phyloP scores from a whole-genome alignment of 2,329 filamentous ascomycete species.

The Celoporthe dispersa region DNA sequence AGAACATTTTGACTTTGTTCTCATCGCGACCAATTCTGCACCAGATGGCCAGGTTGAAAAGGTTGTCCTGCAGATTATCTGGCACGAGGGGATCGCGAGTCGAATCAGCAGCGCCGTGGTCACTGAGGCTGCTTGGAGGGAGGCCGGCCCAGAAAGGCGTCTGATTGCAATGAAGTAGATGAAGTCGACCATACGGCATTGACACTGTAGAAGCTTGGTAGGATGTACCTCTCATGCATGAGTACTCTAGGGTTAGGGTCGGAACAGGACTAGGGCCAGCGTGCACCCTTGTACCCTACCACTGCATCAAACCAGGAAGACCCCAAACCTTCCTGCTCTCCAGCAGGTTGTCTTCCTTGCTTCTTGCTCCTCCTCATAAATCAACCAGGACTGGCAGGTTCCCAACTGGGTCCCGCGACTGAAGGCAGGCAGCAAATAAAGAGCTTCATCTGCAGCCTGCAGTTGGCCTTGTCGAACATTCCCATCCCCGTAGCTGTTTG shows the following conservation, averaged over 20 bases:
- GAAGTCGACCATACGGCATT: no score
- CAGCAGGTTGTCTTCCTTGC: background rate
- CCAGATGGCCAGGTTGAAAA: background rate
- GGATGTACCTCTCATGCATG: no score
- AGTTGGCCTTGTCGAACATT: background rate
- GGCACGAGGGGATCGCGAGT: background rate
- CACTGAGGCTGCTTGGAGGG: background rate
- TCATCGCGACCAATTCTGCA: background rate
- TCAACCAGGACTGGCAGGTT: background rate
- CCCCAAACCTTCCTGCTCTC: background rate
- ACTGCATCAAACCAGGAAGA: background rate
- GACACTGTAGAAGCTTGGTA: background rate
- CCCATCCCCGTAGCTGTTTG: background rate
- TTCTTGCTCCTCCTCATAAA: background rate
- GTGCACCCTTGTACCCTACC: background rate
- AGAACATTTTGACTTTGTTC: background rate
- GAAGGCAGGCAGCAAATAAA: constrained; percentile 6
- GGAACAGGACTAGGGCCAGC: background rate
- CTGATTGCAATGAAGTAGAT: background rate
- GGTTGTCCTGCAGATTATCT: background rate
- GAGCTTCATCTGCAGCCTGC: constrained; percentile 1
- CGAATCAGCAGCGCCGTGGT: background rate
- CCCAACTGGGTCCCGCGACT: background rate
- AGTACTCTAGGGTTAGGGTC: background rate
- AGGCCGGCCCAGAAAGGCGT: background rate